Evolutionary conservation across 2,329 filamentous ascomycete species (phyloP), one percentile per base, ranked within the genome.

Genomic region (Alternaria rosae): DNA sequence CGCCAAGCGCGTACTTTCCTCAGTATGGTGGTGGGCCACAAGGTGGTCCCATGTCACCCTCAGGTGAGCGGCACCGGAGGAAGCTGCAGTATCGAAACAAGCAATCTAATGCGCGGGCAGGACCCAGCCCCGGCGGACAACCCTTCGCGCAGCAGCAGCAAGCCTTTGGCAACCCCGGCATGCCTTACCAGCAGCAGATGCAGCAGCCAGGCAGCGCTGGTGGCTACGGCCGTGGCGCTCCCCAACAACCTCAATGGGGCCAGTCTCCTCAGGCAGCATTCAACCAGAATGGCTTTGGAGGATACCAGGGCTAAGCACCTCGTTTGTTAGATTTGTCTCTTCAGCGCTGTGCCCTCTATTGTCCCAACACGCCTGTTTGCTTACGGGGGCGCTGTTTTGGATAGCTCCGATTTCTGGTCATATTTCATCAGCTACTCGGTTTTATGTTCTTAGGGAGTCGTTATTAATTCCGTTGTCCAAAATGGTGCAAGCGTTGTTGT

Each of bases 1-100:
- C 92, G 45, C 91, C 92, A 62, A 90, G 89, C 61, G 85, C 86
- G 35, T 97, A 93, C 84, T 98, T 97, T 81, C 93, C 94, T 70
- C 95, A 98, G 82, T 98, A 98, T 78, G 91, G 91, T 77, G 92
- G 92, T 87, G 74, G 72, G 65, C 87, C 85, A 64, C 81, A 79
- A 61, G 66, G 67, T 67, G 83, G 83, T 69, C 71, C 71, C 64
- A 89, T 90, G 85, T 90, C 85, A 78, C 85, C 85, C 74, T 83
- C 85, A 84, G 84, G 83, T 83, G 73, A 74, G 80, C 73, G 70
- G 65, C 71, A 73, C 68, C 70, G 65, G 70, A 72, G 74, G 73
- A 73, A 76, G 70, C 67, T 76, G 66, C 70, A 74, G 65, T 74
- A 72, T 71, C 73, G 77, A 73, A 73, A 73, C 64, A 69, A 71